A percentile compares a stretch with the other conserved stretches of the same genome.
Conservation (phyloP, 2,329 filamentous ascomycete genomes). For the Colletotrichum magnum region DNA sequence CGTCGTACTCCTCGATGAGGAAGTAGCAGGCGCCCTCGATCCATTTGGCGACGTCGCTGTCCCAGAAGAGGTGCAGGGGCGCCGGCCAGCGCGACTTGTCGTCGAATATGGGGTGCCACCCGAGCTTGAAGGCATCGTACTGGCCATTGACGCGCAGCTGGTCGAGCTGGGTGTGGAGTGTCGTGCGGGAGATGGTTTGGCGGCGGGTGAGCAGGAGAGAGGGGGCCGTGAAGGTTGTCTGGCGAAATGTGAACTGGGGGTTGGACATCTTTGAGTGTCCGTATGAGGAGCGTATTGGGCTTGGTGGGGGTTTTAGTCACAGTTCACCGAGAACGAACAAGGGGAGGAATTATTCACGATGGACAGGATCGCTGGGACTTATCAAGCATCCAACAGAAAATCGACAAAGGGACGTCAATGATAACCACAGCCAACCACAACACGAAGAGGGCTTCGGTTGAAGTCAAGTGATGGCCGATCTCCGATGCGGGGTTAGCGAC, state of each 20-base stretch:
- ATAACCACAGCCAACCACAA: constrained; percentile 8
- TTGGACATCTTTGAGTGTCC: constrained; percentile 46
- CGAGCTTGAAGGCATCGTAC: constrained; percentile 70
- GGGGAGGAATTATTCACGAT: no score
- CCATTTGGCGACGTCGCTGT: constrained; percentile 70
- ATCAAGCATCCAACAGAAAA: neutral
- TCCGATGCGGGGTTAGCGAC: constrained; percentile 30
- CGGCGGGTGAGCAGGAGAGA: constrained; percentile 53
- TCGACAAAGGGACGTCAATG: neutral
- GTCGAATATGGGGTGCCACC: constrained; percentile 69
- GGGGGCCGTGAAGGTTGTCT: constrained; percentile 53
- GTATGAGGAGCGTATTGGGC: neutral
- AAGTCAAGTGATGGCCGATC: constrained; percentile 26
- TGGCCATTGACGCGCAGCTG: constrained; percentile 68
- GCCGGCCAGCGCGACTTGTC: constrained; percentile 67
- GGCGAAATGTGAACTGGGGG: constrained; percentile 52
- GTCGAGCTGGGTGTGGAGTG: constrained; percentile 65
- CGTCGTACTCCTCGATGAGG: constrained; percentile 57
- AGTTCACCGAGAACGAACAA: neutral
- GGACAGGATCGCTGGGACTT: neutral
- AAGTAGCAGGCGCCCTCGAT: constrained; percentile 75
- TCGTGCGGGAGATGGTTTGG: constrained; percentile 52
- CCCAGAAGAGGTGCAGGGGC: constrained; percentile 73
- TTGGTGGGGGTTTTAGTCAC: neutral
- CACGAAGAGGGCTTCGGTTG: neutral